Evolutionary conservation across 768 basidiomycete species (phyloP).

Genomic region (Leccinum imitatum): DNA sequence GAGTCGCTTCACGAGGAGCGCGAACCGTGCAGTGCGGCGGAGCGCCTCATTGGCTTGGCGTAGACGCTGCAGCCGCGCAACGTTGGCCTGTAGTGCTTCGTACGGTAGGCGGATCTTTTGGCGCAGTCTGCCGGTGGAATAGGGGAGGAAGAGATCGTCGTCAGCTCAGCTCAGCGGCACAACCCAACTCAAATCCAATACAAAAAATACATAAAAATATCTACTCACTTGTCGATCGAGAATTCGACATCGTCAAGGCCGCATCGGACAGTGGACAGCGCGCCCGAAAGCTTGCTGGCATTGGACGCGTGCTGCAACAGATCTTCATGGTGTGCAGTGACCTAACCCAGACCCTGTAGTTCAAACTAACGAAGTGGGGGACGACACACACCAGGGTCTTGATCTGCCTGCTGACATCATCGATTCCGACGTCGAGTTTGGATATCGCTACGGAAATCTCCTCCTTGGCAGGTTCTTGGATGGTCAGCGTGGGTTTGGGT

Average conservation of each 20-base stretch:
- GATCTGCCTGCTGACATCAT: constrained; percentile 90
- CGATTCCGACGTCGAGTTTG: constrained; percentile 83
- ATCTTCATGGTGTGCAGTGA: constrained; percentile 79
- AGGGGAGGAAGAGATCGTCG: not conserved
- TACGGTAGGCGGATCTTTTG: constrained; percentile 86
- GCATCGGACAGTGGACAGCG: constrained; percentile 61
- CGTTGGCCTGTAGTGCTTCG: constrained; percentile 66
- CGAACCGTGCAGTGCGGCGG: constrained; percentile 81
- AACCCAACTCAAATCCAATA: not conserved
- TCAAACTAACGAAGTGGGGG: not conserved
- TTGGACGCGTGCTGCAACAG: constrained; percentile 80
- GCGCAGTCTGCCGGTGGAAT: constrained; percentile 57
- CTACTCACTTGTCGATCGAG: constrained; percentile 71
- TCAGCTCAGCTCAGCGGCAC: not conserved
- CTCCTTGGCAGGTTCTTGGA: constrained; percentile 65
- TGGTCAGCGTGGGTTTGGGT: constrained; percentile 23
- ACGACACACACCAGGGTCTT: constrained; percentile 65
- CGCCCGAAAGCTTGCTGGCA: constrained; percentile 67
- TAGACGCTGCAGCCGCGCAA: constrained; percentile 71
- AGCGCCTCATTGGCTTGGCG: constrained; percentile 85
- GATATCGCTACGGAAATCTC: constrained; percentile 89
- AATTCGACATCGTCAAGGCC: constrained; percentile 73
- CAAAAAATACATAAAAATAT: no score
- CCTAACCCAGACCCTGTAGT: constrained; percentile 42
- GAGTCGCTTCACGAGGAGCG: constrained; percentile 76